Percentiles rank a stretch among this genome's conserved stretches.
phyloP scores from a whole-genome alignment of 176 grass and related monocot genomes.

The Typha latifolia region DNA sequence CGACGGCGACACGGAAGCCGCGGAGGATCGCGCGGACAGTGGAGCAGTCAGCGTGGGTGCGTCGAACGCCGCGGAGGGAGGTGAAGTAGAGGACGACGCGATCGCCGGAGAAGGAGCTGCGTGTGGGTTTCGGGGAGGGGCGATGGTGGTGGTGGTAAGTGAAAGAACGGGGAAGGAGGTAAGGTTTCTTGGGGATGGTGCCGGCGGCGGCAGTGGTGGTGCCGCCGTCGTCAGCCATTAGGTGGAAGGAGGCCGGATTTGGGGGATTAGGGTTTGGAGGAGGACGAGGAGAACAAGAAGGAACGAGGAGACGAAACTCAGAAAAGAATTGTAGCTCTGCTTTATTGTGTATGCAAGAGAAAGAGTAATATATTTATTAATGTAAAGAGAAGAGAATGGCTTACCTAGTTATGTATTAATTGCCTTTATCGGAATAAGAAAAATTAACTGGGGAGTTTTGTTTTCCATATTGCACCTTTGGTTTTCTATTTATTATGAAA shows the following conservation, averaged over 20 bases:
- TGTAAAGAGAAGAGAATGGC: too few relatives aligned
- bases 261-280: conserved; percentile 1
- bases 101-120: conserved; percentile 33
- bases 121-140: conserved; percentile 20
- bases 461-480: too few relatives aligned
- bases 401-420: too few relatives aligned
- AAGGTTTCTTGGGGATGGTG: conserved; percentile 42
- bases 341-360: background rate
- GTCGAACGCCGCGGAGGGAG: conserved; percentile 76
- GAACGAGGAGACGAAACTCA: background rate
- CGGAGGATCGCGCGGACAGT: conserved; percentile 71
- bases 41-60: conserved; percentile 75
- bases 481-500: too few relatives aligned
- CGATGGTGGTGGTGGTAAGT: conserved; percentile 64
- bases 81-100: conserved; percentile 80
- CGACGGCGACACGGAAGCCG: conserved; percentile 64
- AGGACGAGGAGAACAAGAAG: background rate
- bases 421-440: too few relatives aligned
- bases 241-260: background rate
- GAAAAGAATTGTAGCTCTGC: background rate
- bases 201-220: conserved; percentile 4
- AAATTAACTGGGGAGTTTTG: too few relatives aligned
- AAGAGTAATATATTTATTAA: too few relatives aligned
- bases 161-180: conserved; percentile 52
- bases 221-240: background rate